Percentiles rank a stretch among this genome's conserved stretches.
phyloP scores from a whole-genome alignment of 192 early-diverging fungal species.

The Rhizophagus clarus region DNA sequence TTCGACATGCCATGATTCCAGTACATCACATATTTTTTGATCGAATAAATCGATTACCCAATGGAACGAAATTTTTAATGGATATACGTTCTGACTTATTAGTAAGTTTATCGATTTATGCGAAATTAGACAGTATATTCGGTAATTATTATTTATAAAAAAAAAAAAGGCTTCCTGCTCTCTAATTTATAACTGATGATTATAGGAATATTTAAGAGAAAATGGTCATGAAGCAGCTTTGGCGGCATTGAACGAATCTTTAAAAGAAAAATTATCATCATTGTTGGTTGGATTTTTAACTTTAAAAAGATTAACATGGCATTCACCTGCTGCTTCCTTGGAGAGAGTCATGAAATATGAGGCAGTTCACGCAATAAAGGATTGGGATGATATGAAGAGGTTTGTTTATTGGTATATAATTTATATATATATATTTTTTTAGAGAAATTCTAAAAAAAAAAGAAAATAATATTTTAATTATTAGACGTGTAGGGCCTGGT shows the following conservation, averaged over 20 bases:
- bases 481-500: constrained; percentile 49
- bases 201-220: constrained; percentile 31
- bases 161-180: no score
- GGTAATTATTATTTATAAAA: no score
- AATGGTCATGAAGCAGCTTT: constrained; percentile 52
- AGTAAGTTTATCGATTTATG: constrained; percentile 48
- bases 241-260: constrained; percentile 61
- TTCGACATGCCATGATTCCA: constrained; percentile 70
- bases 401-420: no score
- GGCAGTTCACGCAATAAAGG: constrained; percentile 84
- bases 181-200: neutral
- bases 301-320: constrained; percentile 83
- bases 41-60: constrained; percentile 73
- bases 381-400: constrained; percentile 83
- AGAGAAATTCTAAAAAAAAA: no score
- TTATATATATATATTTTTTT: neutral
- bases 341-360: constrained; percentile 90
- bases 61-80: constrained; percentile 80
- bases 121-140: no score
- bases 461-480: neutral
- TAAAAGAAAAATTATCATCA: constrained; percentile 69
- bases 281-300: constrained; percentile 80
- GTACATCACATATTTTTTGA: constrained; percentile 75
- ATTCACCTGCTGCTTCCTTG: constrained; percentile 71
- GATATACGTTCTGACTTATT: constrained; percentile 77